These are phyloP conservation scores for Rhodosporidiobolus sp. DNA, from an alignment of 768 basidiomycete genomes.

Conservation along the genomic window DNA sequence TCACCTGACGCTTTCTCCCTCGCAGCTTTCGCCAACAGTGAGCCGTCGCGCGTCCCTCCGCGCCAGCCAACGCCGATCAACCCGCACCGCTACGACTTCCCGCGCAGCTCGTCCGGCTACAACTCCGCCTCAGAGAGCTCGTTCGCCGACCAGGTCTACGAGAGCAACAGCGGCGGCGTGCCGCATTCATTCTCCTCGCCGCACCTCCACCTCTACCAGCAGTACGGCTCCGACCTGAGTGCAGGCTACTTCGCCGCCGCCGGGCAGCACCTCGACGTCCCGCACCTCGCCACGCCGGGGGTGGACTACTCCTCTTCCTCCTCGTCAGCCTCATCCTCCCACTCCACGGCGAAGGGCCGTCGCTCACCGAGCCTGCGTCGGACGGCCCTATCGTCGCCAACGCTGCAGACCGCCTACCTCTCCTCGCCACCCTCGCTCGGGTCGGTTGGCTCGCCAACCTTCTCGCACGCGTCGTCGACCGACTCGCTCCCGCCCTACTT, in stretches of 20 bases:
- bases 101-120: neutral
- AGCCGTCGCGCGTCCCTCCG: neutral
- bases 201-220: neutral
- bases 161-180: neutral
- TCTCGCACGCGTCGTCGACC: neutral
- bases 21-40: constrained; percentile 11
- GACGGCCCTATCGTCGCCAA: constrained; percentile 4
- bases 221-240: neutral
- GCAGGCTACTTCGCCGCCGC: no score
- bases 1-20: neutral
- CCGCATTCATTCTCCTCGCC: neutral
- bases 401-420: constrained; percentile 9
- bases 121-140: neutral
- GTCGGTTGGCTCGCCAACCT: neutral
- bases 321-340: neutral
- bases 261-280: no score
- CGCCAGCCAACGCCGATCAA: neutral
- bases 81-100: neutral
- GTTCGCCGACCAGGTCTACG: neutral
- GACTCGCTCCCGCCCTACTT: constrained; percentile 14
- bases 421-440: neutral
- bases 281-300: no score
- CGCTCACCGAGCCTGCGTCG: neutral
- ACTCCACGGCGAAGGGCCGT: neutral
- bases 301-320: neutral